Evolutionary conservation across 1,284 basidiomycete species (phyloP).

Genomic region (Erythrobasidium hasegawianum): DNA sequence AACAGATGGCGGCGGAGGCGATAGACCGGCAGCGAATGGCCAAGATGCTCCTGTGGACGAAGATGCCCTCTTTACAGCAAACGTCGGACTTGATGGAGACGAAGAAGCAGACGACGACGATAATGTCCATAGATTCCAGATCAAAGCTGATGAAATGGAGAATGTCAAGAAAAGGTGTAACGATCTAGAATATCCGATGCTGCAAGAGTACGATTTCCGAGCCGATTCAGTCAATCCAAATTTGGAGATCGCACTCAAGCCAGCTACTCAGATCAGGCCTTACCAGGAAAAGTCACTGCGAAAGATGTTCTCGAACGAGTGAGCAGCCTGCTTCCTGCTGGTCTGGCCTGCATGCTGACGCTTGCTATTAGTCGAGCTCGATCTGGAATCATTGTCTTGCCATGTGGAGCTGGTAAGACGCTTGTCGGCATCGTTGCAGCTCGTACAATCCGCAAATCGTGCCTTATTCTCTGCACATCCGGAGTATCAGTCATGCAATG

Average conservation of each 20-base stretch:
- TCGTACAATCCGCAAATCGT: constrained; percentile 98
- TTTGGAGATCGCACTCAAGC: constrained; percentile 93
- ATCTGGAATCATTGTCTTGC: constrained; percentile 96
- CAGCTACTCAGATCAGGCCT: constrained; percentile 88
- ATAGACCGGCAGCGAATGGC: constrained; percentile 17
- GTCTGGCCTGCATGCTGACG: neutral
- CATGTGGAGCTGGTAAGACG: constrained; percentile 98
- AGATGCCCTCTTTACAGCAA: constrained; percentile 65
- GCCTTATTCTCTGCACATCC: constrained; percentile 94
- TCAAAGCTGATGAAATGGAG: constrained; percentile 85
- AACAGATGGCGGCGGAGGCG: constrained; percentile 35
- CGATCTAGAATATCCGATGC: constrained; percentile 89
- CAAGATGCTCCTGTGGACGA: constrained; percentile 8
- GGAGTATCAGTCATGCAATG: constrained; percentile 97
- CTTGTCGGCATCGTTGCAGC: constrained; percentile 98
- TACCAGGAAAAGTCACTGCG: constrained; percentile 96
- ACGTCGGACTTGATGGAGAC: constrained; percentile 81
- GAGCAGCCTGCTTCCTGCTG: constrained; percentile 42
- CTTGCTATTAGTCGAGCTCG: constrained; percentile 68
- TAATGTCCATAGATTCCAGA: constrained; percentile 90
- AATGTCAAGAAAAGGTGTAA: constrained; percentile 60
- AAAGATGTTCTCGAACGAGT: constrained; percentile 99
- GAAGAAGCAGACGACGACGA: constrained; percentile 90
- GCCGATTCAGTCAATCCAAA: constrained; percentile 92
- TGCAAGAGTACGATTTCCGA: constrained; percentile 96